Conservation (phyloP, 2,329 filamentous ascomycete species). For the Stachybotrys elegans region DNA sequence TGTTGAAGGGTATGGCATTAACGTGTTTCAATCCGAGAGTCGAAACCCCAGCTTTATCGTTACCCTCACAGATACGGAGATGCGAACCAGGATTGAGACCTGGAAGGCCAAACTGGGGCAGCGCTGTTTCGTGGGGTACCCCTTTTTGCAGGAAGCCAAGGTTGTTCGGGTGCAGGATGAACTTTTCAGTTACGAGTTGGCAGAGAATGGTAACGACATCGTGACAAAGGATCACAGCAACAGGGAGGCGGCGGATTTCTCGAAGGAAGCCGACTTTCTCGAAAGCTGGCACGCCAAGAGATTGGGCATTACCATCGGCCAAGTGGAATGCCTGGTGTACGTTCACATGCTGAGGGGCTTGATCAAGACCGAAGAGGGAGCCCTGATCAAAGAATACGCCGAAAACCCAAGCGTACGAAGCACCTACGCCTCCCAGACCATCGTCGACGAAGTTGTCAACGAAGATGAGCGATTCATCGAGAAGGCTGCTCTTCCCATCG, state of each 20-base stretch:
- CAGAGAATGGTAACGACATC: conserved; percentile 60
- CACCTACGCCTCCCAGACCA: conserved; percentile 83
- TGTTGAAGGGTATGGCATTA: conserved; percentile 71
- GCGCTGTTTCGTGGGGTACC: conserved; percentile 86
- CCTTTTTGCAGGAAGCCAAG: conserved; percentile 91
- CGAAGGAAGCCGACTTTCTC: conserved; percentile 76
- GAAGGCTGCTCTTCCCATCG: conserved; percentile 77
- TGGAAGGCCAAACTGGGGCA: conserved; percentile 79
- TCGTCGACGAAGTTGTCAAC: conserved; percentile 86
- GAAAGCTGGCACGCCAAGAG: conserved; percentile 88
- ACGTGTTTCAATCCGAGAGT: conserved; percentile 92
- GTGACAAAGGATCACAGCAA: conserved; percentile 66
- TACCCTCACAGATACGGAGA: conserved; percentile 71
- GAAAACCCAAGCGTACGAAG: conserved; percentile 79
- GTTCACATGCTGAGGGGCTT: conserved; percentile 93
- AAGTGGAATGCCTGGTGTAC: conserved; percentile 83
- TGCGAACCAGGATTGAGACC: conserved; percentile 61
- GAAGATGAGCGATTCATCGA: conserved; percentile 93
- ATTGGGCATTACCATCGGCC: conserved; percentile 79
- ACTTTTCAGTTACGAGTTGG: conserved; percentile 78
- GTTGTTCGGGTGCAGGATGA: conserved; percentile 87
- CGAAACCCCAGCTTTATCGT: conserved; percentile 95
- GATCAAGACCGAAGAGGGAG: conserved; percentile 83
- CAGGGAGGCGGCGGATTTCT: conserved; percentile 75
- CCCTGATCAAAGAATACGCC: conserved; percentile 88